Conservation (phyloP, 1,284 basidiomycete genomes). For the Dichomitus squalens region DNA sequence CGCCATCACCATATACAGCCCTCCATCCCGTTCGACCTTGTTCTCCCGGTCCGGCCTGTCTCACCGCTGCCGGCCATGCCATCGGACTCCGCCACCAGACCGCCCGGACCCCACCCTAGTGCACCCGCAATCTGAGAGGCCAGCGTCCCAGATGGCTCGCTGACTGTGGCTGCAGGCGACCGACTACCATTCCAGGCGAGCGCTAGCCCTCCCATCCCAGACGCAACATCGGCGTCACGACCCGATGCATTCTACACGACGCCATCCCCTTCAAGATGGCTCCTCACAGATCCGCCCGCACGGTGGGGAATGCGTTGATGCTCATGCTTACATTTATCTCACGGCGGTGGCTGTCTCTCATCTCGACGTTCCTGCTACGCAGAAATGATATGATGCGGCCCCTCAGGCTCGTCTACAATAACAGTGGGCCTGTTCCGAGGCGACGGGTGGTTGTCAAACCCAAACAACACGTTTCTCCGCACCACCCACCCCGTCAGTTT, state of each 20-base stretch:
- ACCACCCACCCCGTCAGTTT: neutral
- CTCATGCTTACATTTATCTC: neutral
- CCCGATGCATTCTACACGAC: neutral
- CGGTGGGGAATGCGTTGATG: neutral
- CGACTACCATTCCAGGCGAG: neutral
- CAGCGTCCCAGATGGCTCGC: slow-evolving; percentile 4
- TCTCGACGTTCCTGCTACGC: slow-evolving; percentile 1
- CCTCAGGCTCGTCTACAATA: neutral
- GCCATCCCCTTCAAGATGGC: neutral
- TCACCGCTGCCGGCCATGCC: slow-evolving; percentile 5
- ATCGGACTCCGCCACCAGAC: neutral
- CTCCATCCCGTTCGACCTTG: neutral
- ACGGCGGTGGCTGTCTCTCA: neutral
- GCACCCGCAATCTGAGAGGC: neutral
- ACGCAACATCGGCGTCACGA: neutral
- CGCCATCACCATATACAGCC: neutral
- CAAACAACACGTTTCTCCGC: neutral
- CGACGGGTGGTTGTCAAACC: neutral
- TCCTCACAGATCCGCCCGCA: slow-evolving; percentile 5
- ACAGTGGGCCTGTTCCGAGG: neutral
- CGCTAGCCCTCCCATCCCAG: neutral
- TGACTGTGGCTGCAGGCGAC: neutral
- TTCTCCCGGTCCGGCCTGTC: slow-evolving; percentile 6
- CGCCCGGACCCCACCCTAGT: neutral
- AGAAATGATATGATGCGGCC: slow-evolving; percentile 1